These are phyloP conservation scores for Triangularia verruculosa DNA, from an alignment of 2,329 filamentous ascomycete species.

Conservation along the genomic window DNA sequence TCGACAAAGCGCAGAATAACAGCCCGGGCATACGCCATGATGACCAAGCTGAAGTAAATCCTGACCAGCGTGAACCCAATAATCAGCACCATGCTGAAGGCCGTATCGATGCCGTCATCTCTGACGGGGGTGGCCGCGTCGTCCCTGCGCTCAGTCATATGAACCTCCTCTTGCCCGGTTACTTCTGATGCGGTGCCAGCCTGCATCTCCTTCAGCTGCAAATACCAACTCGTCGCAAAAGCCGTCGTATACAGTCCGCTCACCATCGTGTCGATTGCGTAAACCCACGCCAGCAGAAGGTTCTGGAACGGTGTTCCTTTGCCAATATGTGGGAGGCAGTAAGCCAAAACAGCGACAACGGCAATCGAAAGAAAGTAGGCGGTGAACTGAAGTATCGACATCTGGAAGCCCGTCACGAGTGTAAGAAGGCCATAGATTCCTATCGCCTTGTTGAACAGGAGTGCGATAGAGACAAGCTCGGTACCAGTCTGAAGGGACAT, in stretches of 20 bases:
- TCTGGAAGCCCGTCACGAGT: conserved; percentile 78
- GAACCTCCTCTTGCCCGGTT: background rate
- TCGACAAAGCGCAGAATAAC: conserved; percentile 69
- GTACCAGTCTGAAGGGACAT: conserved; percentile 84
- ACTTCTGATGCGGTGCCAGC: background rate
- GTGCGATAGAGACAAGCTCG: conserved; percentile 76
- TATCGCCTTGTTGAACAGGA: conserved; percentile 89
- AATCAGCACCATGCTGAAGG: conserved; percentile 75
- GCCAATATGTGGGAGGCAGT: conserved; percentile 77
- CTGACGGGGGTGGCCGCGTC: conserved; percentile 26
- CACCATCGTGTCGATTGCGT: conserved; percentile 75
- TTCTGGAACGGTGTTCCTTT: conserved; percentile 75
- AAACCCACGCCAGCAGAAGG: conserved; percentile 79
- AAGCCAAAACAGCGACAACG: conserved; percentile 64
- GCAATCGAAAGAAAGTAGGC: conserved; percentile 87
- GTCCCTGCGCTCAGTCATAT: background rate
- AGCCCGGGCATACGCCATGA: conserved; percentile 78
- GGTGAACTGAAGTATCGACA: conserved; percentile 78
- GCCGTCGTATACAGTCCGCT: conserved; percentile 78
- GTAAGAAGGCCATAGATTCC: conserved; percentile 88
- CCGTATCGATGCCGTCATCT: conserved; percentile 51
- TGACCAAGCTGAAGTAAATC: conserved; percentile 78
- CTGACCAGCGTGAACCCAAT: conserved; percentile 70
- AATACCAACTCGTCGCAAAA: conserved; percentile 84
- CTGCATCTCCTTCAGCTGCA: conserved; percentile 34